Evolutionary conservation across 2,329 filamentous ascomycete genomes (phyloP).

Genomic region (Pseudogymnoascus pannorum): DNA sequence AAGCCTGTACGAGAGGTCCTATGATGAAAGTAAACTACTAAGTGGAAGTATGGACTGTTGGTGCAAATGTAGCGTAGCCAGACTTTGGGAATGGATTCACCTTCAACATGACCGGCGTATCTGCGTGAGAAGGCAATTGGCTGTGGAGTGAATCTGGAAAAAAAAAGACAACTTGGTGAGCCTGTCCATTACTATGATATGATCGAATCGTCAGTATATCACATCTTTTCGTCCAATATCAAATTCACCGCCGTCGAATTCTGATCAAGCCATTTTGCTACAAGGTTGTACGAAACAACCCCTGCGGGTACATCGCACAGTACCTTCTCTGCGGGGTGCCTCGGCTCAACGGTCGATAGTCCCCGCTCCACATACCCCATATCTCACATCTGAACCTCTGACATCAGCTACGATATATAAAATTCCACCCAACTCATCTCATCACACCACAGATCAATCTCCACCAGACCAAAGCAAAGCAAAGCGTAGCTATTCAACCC

Average conservation of each 20-base stretch:
- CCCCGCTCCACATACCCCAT: neutral
- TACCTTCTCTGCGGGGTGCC: neutral
- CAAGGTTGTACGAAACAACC: neutral
- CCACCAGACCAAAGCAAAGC: neutral
- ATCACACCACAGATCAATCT: neutral
- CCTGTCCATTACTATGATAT: neutral
- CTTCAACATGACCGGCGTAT: neutral
- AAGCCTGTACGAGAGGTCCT: neutral
- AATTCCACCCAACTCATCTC: neutral
- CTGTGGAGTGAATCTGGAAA: neutral
- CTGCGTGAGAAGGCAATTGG: neutral
- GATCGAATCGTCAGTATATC: neutral
- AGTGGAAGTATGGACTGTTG: neutral
- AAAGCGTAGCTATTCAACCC: neutral
- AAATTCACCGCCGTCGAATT: neutral
- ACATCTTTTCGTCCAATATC: neutral
- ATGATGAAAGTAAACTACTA: neutral
- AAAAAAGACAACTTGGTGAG: neutral
- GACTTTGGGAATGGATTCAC: conserved; percentile 1
- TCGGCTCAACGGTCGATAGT: neutral
- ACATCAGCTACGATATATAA: neutral
- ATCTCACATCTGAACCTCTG: neutral
- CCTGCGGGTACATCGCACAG: neutral
- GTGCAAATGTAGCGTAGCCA: neutral
- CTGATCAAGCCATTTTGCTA: neutral